A percentile compares a stretch with the other conserved stretches of the same genome.
Evolutionary conservation across 257 asterid species (phyloP).

Genomic region (Petrea volubilis): DNA sequence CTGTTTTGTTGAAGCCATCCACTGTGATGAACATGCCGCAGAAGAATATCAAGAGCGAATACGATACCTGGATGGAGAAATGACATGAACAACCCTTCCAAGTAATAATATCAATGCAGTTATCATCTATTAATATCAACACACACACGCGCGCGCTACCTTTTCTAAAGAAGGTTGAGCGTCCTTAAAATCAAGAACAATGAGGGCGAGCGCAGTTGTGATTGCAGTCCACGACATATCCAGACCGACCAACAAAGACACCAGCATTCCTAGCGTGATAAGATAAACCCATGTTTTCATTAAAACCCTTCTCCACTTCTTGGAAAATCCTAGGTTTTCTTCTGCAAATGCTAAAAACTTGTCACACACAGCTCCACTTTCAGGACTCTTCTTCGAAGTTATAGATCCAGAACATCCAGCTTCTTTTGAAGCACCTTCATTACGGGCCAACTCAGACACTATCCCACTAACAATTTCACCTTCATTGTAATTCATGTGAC

Average conservation of each 20-base stretch:
- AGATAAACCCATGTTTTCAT: constrained; percentile 81
- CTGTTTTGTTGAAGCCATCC: constrained; percentile 81
- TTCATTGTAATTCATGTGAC: constrained; percentile 25
- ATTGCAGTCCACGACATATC: constrained; percentile 96
- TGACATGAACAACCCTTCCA: background rate
- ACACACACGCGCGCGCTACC: constrained; percentile 54
- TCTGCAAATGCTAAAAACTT: constrained; percentile 25
- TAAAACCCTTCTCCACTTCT: constrained; percentile 50
- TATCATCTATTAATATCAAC: too few species aligned
- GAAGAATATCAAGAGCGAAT: constrained; percentile 88
- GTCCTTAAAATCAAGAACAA: constrained; percentile 88
- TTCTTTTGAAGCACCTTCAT: constrained; percentile 33
- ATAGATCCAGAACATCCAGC: constrained; percentile 18
- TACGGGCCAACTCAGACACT: constrained; percentile 18
- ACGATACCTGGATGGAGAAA: constrained; percentile 67
- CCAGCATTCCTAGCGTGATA: constrained; percentile 77
- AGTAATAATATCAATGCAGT: constrained; percentile 23
- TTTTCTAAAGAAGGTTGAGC: constrained; percentile 77
- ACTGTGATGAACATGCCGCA: constrained; percentile 94
- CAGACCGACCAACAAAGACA: constrained; percentile 65
- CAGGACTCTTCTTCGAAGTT: constrained; percentile 11
- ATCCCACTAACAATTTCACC: constrained; percentile 34
- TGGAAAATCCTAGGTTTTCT: constrained; percentile 30
- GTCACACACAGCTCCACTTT: constrained; percentile 20
- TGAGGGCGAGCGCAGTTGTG: constrained; percentile 89